phyloP scores from a whole-genome alignment of 208 protist species.

The Lotmaria passim region DNA sequence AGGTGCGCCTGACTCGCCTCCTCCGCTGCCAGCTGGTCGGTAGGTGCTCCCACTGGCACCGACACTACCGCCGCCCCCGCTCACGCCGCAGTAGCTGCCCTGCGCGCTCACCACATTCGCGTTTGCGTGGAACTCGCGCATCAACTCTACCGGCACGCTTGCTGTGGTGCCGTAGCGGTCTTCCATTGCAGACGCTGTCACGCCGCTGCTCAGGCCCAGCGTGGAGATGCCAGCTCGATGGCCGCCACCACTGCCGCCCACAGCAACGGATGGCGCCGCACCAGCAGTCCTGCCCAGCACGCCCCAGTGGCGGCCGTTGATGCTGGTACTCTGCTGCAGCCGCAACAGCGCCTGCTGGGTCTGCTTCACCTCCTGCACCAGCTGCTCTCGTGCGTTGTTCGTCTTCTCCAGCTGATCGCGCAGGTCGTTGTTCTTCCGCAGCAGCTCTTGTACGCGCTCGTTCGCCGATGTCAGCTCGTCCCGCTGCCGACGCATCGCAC shows the following conservation, averaged over 20 bases:
- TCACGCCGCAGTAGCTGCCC: background rate
- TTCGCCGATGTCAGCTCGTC: conserved; percentile 52
- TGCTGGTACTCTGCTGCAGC: conserved; percentile 77
- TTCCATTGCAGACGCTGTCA: background rate
- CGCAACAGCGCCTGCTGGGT: conserved; percentile 80
- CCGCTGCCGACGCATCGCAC: conserved; percentile 36
- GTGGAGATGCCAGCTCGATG: conserved; percentile 1
- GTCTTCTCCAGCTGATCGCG: conserved; percentile 72
- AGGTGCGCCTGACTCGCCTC: too few species aligned
- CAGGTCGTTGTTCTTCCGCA: conserved; percentile 65
- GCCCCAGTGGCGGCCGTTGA: conserved; percentile 73
- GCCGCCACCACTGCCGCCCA: background rate
- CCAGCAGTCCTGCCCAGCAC: conserved; percentile 39
- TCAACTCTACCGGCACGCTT: conserved; percentile 12
- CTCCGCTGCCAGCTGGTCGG: background rate
- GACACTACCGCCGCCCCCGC: background rate
- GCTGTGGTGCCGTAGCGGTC: conserved; percentile 5
- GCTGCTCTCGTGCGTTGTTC: conserved; percentile 61
- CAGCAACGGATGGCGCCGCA: background rate
- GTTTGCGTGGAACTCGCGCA: conserved; percentile 33
- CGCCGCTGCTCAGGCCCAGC: conserved; percentile 2
- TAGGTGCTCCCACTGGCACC: background rate
- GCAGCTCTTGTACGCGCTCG: conserved; percentile 45
- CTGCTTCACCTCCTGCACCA: conserved; percentile 77
- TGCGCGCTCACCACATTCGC: conserved; percentile 4